These are phyloP conservation scores for Thecaphora frezii DNA, from an alignment of 1,284 basidiomycete species.

Conservation along the genomic window DNA sequence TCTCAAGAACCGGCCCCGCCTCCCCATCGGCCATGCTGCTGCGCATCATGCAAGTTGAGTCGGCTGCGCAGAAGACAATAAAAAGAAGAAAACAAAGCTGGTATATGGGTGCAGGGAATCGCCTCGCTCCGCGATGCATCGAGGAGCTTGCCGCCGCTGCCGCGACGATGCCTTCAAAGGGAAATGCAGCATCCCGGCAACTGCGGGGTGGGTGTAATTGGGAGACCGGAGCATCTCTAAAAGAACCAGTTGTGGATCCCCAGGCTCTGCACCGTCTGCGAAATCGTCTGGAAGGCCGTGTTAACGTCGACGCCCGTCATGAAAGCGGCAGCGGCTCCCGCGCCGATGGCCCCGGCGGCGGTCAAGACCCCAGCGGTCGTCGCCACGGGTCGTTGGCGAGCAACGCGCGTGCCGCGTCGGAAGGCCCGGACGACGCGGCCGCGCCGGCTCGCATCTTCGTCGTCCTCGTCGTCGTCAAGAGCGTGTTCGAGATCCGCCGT, in stretches of 20 bases:
- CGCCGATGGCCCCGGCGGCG: constrained; percentile 50
- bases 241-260: constrained; percentile 20
- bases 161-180: too few relatives aligned
- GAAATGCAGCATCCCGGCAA: too few relatives aligned
- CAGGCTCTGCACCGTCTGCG: constrained; percentile 44
- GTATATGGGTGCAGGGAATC: too few relatives aligned
- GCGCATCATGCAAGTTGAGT: too few relatives aligned
- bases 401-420: constrained; percentile 34
- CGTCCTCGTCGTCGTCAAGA: constrained; percentile 43
- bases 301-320: constrained; percentile 47
- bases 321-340: constrained; percentile 47
- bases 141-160: too few relatives aligned
- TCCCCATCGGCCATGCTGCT: too few relatives aligned
- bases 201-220: too few relatives aligned
- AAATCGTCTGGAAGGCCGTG: constrained; percentile 40
- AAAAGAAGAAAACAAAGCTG: too few relatives aligned
- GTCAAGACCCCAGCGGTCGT: constrained; percentile 48
- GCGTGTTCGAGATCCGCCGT: constrained; percentile 23
- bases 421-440: constrained; percentile 34
- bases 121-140: too few relatives aligned
- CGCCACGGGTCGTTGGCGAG: constrained; percentile 42
- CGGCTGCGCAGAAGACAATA: too few relatives aligned
- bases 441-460: constrained; percentile 10
- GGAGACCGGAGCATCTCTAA: neutral
- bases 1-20: too few relatives aligned